Conservation (phyloP, 163 green algal genomes). For the Picocystis sp. region DNA sequence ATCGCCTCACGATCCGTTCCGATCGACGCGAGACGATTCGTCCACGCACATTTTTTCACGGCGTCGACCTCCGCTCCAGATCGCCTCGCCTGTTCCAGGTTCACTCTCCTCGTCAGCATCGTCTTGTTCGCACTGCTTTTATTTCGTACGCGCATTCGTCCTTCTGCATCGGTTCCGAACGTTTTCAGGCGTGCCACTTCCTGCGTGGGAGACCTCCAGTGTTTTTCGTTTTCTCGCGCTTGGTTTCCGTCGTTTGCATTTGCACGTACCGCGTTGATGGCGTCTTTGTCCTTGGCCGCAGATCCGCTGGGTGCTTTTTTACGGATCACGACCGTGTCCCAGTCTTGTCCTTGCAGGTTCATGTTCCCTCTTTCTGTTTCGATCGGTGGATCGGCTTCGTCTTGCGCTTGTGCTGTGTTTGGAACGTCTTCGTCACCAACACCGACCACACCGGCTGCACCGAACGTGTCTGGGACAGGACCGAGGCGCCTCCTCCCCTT, state of each 20-base stretch:
- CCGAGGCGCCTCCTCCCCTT: no score
- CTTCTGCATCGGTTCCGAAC: no score
- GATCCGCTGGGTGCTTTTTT: constrained; percentile 47
- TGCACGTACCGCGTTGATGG: constrained; percentile 38
- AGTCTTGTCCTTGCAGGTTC: constrained; percentile 52
- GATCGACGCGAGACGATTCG: background rate
- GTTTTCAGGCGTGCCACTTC: no score
- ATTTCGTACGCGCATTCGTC: no score
- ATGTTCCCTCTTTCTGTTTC: constrained; percentile 11
- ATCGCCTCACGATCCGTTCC: constrained; percentile 9
- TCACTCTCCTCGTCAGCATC: no score
- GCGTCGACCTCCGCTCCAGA: constrained; percentile 32
- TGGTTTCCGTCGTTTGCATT: background rate
- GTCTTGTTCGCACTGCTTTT: no score
- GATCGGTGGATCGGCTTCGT: no score
- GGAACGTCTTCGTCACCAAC: no score
- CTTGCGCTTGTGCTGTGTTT: no score
- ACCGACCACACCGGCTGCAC: no score
- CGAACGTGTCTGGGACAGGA: no score
- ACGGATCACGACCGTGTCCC: constrained; percentile 55
- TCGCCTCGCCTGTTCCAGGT: background rate
- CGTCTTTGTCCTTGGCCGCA: constrained; percentile 28
- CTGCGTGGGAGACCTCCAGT: no score
- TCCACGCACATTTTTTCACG: constrained; percentile 35
- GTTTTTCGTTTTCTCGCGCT: background rate